Conservation (phyloP, 2,329 filamentous ascomycete genomes). For the Botrytis byssoidea region DNA sequence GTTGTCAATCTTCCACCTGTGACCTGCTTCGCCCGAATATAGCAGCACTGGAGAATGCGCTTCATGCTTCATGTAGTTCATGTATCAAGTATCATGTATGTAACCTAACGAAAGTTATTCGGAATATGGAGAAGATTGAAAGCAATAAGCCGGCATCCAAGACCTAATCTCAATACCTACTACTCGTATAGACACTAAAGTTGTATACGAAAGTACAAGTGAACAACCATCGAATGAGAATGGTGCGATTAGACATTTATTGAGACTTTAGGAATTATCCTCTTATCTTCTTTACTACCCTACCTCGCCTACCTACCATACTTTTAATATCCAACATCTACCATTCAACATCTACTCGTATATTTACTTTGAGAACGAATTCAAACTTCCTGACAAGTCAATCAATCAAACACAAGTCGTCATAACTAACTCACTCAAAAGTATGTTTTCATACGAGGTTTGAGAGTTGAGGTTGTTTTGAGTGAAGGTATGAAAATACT, state of each 20-base stretch:
- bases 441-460: constrained; percentile 4
- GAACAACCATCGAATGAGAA: neutral
- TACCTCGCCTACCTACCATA: neutral
- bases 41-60: neutral
- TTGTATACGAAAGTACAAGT: neutral
- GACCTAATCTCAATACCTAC: neutral
- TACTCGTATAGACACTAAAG: neutral
- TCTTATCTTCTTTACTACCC: neutral
- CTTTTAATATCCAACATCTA: neutral
- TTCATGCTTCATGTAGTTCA: neutral
- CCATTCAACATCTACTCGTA: neutral
- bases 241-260: neutral
- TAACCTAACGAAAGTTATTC: neutral
- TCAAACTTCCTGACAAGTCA: neutral
- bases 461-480: constrained; percentile 1
- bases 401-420: neutral
- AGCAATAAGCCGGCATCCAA: neutral
- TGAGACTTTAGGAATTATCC: neutral
- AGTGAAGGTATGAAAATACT: neutral
- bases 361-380: neutral
- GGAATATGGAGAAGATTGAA: neutral
- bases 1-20: neutral
- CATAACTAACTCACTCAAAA: neutral
- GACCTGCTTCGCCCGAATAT: neutral
- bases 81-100: neutral